Evolutionary conservation across 495 filamentous ascomycete genomes (phyloP).

Genomic region (Aspergillus heteromorphus): DNA sequence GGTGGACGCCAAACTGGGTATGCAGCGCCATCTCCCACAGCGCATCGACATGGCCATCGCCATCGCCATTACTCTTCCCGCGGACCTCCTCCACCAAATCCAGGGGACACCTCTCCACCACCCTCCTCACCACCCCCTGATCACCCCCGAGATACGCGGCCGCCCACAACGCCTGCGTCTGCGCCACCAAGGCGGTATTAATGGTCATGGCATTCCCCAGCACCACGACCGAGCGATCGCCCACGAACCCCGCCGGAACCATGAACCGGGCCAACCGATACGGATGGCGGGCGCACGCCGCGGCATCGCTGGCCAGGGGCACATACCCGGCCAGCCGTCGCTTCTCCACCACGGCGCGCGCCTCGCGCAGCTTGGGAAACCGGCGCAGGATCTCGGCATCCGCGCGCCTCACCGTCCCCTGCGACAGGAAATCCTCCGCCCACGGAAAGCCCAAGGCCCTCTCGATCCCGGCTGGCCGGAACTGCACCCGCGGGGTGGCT

Average conservation of each 20-base stretch:
- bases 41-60: slow-evolving; percentile 30
- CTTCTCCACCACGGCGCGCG: too few species aligned
- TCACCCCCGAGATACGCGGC: slow-evolving; percentile 55
- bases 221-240: slow-evolving; percentile 59
- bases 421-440: slow-evolving; percentile 23
- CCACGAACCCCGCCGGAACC: slow-evolving; percentile 54
- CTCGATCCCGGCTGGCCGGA: slow-evolving; percentile 49
- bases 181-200: slow-evolving; percentile 55
- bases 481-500: slow-evolving; percentile 55
- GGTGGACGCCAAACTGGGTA: slow-evolving; percentile 62
- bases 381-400: slow-evolving; percentile 61
- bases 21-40: slow-evolving; percentile 57
- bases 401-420: slow-evolving; percentile 34
- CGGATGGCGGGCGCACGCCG: slow-evolving; percentile 31
- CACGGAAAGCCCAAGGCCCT: slow-evolving; percentile 37
- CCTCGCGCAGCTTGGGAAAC: slow-evolving; percentile 55
- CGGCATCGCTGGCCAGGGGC: slow-evolving; percentile 24
- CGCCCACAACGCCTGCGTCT: slow-evolving; percentile 70
- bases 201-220: slow-evolving; percentile 60
- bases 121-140: slow-evolving; percentile 24
- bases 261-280: slow-evolving; percentile 65
- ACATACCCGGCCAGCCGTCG: slow-evolving; percentile 23
- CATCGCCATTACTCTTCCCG: neutral
- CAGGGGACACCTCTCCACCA: slow-evolving; percentile 21
- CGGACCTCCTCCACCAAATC: slow-evolving; percentile 3